Conservation (phyloP, 2,329 filamentous ascomycete genomes). For the Ambrosiella xylebori region DNA sequence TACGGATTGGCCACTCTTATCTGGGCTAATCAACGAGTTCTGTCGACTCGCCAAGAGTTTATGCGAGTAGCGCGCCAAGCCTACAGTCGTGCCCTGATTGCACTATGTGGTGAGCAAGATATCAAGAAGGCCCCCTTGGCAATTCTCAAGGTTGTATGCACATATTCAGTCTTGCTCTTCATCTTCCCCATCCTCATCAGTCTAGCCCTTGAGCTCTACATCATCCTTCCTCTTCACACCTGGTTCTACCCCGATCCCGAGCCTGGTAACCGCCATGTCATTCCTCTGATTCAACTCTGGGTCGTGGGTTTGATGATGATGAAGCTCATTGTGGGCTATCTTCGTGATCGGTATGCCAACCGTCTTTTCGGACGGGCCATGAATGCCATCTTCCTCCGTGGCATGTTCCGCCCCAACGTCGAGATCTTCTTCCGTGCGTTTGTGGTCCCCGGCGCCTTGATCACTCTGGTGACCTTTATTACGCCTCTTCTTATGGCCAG, state of each 20-base stretch:
- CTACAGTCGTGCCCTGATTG: background rate
- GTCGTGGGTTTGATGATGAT: slow-evolving; percentile 82
- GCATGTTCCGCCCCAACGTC: slow-evolving; percentile 65
- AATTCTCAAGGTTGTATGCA: slow-evolving; percentile 40
- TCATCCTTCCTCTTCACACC: slow-evolving; percentile 73
- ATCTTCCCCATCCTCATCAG: slow-evolving; percentile 68
- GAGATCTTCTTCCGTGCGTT: slow-evolving; percentile 69
- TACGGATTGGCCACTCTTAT: slow-evolving; percentile 56
- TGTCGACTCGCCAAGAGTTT: slow-evolving; percentile 16
- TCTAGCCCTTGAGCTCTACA: slow-evolving; percentile 68
- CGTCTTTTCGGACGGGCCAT: slow-evolving; percentile 60
- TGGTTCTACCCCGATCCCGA: slow-evolving; percentile 37
- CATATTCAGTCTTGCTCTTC: slow-evolving; percentile 57
- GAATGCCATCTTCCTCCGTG: slow-evolving; percentile 52
- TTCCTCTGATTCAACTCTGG: slow-evolving; percentile 86
- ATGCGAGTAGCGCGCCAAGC: slow-evolving; percentile 15
- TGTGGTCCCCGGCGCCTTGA: slow-evolving; percentile 52
- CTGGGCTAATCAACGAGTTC: slow-evolving; percentile 31
- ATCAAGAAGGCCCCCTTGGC: slow-evolving; percentile 13
- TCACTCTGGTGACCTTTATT: slow-evolving; percentile 45
- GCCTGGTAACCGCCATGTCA: slow-evolving; percentile 36
- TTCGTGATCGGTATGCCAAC: slow-evolving; percentile 4
- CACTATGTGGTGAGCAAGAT: background rate
- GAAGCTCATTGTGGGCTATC: slow-evolving; percentile 49
- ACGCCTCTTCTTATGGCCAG: slow-evolving; percentile 33